phyloP scores from a whole-genome alignment of 129 eudicot species.

The Erigeron canadensis region DNA sequence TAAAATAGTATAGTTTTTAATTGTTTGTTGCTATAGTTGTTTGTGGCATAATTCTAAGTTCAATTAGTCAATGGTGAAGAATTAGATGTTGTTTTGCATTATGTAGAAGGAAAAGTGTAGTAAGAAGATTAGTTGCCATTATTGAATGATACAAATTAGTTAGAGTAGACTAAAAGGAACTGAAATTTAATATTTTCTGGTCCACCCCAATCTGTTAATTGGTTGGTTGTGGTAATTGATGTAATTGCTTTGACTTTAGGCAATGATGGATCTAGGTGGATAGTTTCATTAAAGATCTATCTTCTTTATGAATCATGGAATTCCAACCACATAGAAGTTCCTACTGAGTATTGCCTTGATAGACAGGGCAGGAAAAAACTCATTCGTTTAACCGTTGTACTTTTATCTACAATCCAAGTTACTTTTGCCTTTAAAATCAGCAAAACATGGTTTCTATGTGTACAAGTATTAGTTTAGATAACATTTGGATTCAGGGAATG shows the following conservation, averaged over 20 bases:
- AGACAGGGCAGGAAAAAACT: no score
- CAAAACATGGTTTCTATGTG: neutral
- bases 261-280: slow-evolving; percentile 33
- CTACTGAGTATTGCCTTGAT: neutral
- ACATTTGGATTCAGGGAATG: no score
- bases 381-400: no score
- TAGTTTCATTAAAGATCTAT: slow-evolving; percentile 19
- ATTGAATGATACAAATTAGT: neutral
- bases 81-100: slow-evolving; percentile 4
- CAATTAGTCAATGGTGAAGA: slow-evolving; percentile 18
- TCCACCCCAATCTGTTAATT: slow-evolving; percentile 18
- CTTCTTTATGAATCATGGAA: slow-evolving; percentile 29
- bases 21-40: neutral
- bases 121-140: slow-evolving; percentile 21
- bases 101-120: slow-evolving; percentile 14
- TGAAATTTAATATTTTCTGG: slow-evolving; percentile 10
- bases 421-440: neutral
- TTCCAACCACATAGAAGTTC: slow-evolving; percentile 25
- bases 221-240: slow-evolving; percentile 33
- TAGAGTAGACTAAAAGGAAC: slow-evolving; percentile 22
- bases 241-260: slow-evolving; percentile 45
- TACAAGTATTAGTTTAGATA: neutral
- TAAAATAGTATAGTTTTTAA: neutral
- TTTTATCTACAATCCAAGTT: no score
- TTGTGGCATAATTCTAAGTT: neutral